Evolutionary conservation across 2,329 filamentous ascomycete species (phyloP), one percentile per base, ranked within the genome.

Genomic region (Apiospora phragmitis): DNA sequence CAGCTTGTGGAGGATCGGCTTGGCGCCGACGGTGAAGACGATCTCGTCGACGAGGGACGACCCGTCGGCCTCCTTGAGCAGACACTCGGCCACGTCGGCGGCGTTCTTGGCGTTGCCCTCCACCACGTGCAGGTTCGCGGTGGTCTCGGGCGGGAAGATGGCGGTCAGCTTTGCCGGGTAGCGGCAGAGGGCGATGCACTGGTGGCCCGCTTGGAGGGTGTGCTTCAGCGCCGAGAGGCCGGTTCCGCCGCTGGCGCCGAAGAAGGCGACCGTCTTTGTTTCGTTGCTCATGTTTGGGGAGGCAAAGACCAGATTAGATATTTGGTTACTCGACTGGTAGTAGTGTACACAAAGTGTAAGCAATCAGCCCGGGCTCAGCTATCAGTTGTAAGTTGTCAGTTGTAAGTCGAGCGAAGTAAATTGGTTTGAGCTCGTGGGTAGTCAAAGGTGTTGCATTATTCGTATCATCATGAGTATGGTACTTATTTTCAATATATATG

Each of bases 201-300:
- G 79, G 75, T 85, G 81, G 43, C 84, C 84, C 14, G 82, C 83
- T 21, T 81, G 79, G 11, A 89, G 83, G 35, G 82, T 79, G 51
- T 80, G 80, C 32, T 81, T 81, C 51, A 89, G 83, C 21, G 82
- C 80, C 3, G 85, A 79, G 70, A 87, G 82, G 69, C 83, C 86
- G 72, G 81, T 81, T 66, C 87, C 87, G 43, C 83, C 84, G 29
- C 84, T 88, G 55, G 86, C 85, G 71, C 88, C 88, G 69, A 89
- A 81, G 80, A 89, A 87, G 62, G 85, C 81, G 70, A 88, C 77
- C 4, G 85, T 83, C 72, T 84, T 82, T 9, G 47, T 62, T n/a
- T 26, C 55, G 35, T 32, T 38, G 38, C 32, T 49, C 55, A 49
- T 26, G 12, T 42, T 45, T 12, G 18, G 14, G 3, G 14, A 29